Evolutionary conservation across 805 yeast species (phyloP).

Genomic region (Metschnikowia gelsemii): DNA sequence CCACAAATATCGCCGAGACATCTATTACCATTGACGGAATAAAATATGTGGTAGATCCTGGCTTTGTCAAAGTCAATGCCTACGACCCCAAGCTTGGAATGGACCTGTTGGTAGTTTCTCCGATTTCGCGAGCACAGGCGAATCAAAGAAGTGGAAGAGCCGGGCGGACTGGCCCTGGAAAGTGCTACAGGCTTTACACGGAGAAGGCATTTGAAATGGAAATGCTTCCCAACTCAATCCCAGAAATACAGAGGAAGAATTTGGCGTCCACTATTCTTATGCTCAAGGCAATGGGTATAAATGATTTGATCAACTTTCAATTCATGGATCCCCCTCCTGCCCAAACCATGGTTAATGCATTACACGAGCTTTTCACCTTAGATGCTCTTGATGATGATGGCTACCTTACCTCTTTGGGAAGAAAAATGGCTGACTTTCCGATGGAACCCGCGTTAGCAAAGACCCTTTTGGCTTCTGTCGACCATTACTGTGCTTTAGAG

Average conservation of each 20-base stretch:
- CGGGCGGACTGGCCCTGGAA: conserved; percentile 95
- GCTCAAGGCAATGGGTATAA: conserved; percentile 89
- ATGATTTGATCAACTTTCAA: conserved; percentile 74
- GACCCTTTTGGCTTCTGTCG: conserved; percentile 69
- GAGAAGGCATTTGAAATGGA: conserved; percentile 76
- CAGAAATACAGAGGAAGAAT: conserved; percentile 91
- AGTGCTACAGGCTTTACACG: conserved; percentile 89
- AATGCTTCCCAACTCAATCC: conserved; percentile 75
- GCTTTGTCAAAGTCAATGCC: conserved; percentile 86
- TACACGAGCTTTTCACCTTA: conserved; percentile 78
- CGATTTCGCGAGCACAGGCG: conserved; percentile 94
- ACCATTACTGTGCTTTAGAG: conserved; percentile 74
- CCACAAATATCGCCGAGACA: conserved; percentile 97
- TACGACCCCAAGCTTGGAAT: conserved; percentile 87
- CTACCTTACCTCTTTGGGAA: conserved; percentile 68
- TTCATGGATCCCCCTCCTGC: conserved; percentile 90
- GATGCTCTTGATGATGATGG: conserved; percentile 85
- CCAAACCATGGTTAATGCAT: conserved; percentile 70
- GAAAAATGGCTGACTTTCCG: conserved; percentile 89
- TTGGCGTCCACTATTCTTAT: conserved; percentile 77
- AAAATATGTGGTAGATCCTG: conserved; percentile 89
- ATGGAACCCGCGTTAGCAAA: conserved; percentile 89
- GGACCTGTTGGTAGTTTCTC: conserved; percentile 80
- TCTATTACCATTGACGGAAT: conserved; percentile 95
- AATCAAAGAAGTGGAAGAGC: conserved; percentile 96